Base-by-base conservation (phyloP, 2,329 filamentous ascomycete species). In the Aureobasidium namibiae region DNA sequence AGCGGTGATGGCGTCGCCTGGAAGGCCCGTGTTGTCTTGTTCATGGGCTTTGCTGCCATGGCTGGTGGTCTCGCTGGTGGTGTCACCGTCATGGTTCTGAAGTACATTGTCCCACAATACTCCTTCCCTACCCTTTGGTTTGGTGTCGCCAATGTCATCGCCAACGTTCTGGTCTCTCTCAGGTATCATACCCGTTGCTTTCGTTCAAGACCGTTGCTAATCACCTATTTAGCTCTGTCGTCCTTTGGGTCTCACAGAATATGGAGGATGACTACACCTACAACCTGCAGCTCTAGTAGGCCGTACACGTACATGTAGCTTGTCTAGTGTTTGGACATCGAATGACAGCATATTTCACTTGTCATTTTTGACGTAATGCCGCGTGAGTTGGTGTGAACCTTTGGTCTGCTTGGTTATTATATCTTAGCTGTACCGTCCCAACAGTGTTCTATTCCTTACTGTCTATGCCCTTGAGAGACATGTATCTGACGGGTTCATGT, bases 181-280 rank as follows among this genome's bases (percentile, higher is more conserved):
- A 87, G 84, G 83, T 86, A 73, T 68, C 77, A 9, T 11, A 11
- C 6, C 74, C 39, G 4, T 59, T 3, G 21, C 26, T 42, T 34
- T 33, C n/a, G 2, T 41, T 11, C 16, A 16, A 14, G 11, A 26
- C 16, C 14, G 14, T 3, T 38, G 23, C 34, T 41, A 33, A 38
- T 36, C 33, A 54, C 18, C 11, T 38, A 16, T 45, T 61, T 65
- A 86, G 84, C 68, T 83, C 82, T 26, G 76, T 82, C 50, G 81
- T 87, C 38, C 78, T 88, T 34, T 88, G 85, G 85, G 78, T 88
- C 29, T 84, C 82, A 54, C 85, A 88, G 76, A 88, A 87, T 67
- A 86, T 88, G 74, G 85, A 88, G 70, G 85, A 88, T 66, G 85
- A 87, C 67, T 88, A 87, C 70, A 86, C 84, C 31, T 88, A 88